Percentiles rank a stretch among this genome's conserved stretches.
These are phyloP conservation scores for Coemansia sp. DNA, from an alignment of 192 early-diverging fungal genomes.

Conservation along the genomic window DNA sequence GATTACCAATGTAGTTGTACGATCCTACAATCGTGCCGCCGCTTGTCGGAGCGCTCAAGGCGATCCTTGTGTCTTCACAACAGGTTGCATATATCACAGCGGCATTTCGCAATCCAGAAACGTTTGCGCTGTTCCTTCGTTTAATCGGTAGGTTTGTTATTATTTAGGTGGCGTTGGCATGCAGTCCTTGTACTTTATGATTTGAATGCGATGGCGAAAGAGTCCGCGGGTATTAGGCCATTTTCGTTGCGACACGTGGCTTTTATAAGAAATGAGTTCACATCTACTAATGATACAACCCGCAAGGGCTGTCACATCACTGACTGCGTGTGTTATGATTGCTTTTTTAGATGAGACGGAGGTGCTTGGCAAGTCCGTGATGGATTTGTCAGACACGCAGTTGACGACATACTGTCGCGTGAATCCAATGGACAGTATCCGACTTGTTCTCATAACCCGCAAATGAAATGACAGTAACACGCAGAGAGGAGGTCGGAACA, in stretches of 20 bases:
- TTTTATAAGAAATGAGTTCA: neutral
- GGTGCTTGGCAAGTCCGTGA: conserved; percentile 45
- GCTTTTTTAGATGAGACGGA: conserved; percentile 33
- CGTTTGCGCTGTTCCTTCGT: conserved; percentile 43
- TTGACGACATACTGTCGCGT: conserved; percentile 41
- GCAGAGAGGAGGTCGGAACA: neutral
- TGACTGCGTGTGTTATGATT: neutral
- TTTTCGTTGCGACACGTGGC: neutral
- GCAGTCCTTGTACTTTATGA: neutral
- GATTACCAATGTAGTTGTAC: conserved; percentile 30
- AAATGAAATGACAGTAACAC: conserved; percentile 21
- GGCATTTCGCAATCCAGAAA: conserved; percentile 38
- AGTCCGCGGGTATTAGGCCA: conserved; percentile 1
- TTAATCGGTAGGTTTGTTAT: conserved; percentile 30
- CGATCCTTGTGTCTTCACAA: conserved; percentile 32
- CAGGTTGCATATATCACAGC: conserved; percentile 47
- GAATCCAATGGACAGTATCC: conserved; percentile 36
- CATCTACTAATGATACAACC: neutral
- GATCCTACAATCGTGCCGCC: conserved; percentile 45
- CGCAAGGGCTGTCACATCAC: neutral
- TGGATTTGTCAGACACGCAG: conserved; percentile 33
- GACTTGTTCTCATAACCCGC: conserved; percentile 43
- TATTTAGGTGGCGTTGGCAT: neutral
- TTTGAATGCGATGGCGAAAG: neutral
- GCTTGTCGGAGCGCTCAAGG: conserved; percentile 38